Base-by-base conservation (phyloP, 2,329 filamentous ascomycete genomes). In the Saccharata proteae region DNA sequence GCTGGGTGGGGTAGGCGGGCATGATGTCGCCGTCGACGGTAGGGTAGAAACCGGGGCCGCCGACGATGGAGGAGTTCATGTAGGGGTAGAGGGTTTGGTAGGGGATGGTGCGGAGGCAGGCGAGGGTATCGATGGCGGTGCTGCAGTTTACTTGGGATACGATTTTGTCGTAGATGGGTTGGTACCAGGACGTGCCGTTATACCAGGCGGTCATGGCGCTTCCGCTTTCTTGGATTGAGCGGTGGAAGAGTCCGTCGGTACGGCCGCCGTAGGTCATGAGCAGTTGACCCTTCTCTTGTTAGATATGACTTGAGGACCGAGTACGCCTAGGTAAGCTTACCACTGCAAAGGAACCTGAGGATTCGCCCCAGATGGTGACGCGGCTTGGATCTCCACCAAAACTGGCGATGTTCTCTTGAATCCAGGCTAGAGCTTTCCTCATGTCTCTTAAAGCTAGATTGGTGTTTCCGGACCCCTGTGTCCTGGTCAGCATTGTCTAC, bases 201-300 rank as follows among this genome's bases (percentile, higher is more conserved):
- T 55, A 54, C 52, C 52, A 55, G 3, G 52, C 51, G 4, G 52
- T 55, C n/a, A 49, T 43, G 11, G 51, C 52, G 15, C 50, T 54
- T 2, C 52, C 52, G 15, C 48, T 52, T 32, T 55, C 51, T 29
- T 55, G 52, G 11, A 55, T 55, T 11, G 44, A 52, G 14, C 49
- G 49, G 28, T 55, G 52, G 41, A 54, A 55, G 11, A 55, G 46
- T 6, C 39, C 40, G 28, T 52, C 49, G 29, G 52, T 53, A 15
- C 41, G 43, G 3, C 51, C 52, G 12, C 50, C 50, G 22, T 55
- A 54, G 6, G 37, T 43, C 40, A 54, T 42, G 4, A 55, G 34
- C 2, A 55, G 39, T 38, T 55, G 51, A n/a, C 51, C 52, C 40
- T 45, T 16, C 3, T 3, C 10, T 5, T 15, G n/a, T 32, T 10